These are phyloP conservation scores for Antrodiella citrinella DNA, from an alignment of 768 basidiomycete genomes.

Conservation along the genomic window DNA sequence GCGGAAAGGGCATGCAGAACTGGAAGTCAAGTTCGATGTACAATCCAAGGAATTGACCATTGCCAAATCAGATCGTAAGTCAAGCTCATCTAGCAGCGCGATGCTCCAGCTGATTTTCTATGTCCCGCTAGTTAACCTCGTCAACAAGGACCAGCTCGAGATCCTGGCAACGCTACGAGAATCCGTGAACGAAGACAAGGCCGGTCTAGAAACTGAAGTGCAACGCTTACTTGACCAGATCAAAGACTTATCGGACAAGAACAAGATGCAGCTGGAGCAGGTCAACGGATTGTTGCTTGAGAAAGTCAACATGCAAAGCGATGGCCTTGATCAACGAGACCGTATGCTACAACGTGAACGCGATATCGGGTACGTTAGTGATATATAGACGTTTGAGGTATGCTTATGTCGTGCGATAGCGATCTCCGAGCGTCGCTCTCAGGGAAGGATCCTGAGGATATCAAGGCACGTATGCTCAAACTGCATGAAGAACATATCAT, in stretches of 20 bases:
- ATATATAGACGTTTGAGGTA: too few species aligned
- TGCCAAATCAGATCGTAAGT: conserved; percentile 79
- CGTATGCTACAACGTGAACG: conserved; percentile 80
- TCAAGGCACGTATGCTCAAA: conserved; percentile 63
- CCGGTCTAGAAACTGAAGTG: conserved; percentile 61
- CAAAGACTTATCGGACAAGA: conserved; percentile 71
- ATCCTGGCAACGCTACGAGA: conserved; percentile 81
- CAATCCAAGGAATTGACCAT: conserved; percentile 64
- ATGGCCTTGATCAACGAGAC: conserved; percentile 86
- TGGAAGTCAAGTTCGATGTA: conserved; percentile 62
- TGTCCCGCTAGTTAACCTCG: conserved; percentile 74
- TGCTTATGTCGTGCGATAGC: conserved; percentile 39
- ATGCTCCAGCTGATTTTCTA: neutral
- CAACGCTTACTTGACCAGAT: conserved; percentile 57
- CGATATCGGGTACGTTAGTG: conserved; percentile 73
- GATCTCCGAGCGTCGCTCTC: conserved; percentile 71
- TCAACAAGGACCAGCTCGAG: conserved; percentile 90
- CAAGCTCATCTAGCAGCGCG: neutral
- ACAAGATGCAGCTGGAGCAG: conserved; percentile 85
- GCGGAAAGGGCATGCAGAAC: conserved; percentile 57
- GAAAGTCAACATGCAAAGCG: conserved; percentile 84
- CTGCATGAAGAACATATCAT: conserved; percentile 73
- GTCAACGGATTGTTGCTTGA: conserved; percentile 80
- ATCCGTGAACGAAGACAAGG: conserved; percentile 84
- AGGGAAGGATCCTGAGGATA: conserved; percentile 77